Percentiles rank a stretch among this genome's conserved stretches.
Conservation (phyloP, 352 stramenopile genomes). For the Pythium aquatile region DNA sequence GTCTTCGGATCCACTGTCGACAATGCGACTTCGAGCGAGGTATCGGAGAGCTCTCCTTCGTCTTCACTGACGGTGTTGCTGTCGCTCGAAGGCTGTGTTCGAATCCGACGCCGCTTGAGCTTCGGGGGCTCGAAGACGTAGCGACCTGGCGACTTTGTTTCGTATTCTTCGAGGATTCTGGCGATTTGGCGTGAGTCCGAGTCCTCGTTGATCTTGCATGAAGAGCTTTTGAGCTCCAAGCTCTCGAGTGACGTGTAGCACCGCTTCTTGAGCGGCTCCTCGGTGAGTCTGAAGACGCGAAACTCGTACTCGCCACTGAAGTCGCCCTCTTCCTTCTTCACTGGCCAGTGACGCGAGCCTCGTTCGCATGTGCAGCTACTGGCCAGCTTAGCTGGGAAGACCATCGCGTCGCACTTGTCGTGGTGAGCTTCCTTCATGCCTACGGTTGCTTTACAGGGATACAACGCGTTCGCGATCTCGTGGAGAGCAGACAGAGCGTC, state of each 20-base stretch:
- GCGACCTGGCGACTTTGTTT: not conserved
- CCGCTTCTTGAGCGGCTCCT: slow-evolving; percentile 10
- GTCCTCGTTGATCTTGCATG: not conserved
- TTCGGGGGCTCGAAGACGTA: not conserved
- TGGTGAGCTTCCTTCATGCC: not conserved
- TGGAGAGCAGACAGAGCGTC: not conserved
- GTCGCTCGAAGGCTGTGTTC: not conserved
- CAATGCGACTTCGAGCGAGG: not conserved
- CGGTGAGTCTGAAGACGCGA: slow-evolving; percentile 4
- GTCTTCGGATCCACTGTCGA: not conserved
- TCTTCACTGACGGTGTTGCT: not conserved
- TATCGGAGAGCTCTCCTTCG: not conserved
- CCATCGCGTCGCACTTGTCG: not conserved
- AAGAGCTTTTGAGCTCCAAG: not conserved
- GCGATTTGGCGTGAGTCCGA: not conserved
- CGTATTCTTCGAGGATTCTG: not conserved
- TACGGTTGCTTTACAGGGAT: not conserved
- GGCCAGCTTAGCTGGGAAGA: not conserved
- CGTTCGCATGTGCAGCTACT: not conserved
- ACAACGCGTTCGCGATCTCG: not conserved
- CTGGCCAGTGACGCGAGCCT: not conserved
- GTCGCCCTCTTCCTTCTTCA: not conserved
- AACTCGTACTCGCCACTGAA: slow-evolving; percentile 9
- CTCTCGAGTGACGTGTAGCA: not conserved
- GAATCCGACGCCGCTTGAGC: not conserved